Percentiles rank a stretch among this genome's conserved stretches.
These are phyloP conservation scores for Dothistroma pini DNA, from an alignment of 2,329 filamentous ascomycete species.

Conservation along the genomic window DNA sequence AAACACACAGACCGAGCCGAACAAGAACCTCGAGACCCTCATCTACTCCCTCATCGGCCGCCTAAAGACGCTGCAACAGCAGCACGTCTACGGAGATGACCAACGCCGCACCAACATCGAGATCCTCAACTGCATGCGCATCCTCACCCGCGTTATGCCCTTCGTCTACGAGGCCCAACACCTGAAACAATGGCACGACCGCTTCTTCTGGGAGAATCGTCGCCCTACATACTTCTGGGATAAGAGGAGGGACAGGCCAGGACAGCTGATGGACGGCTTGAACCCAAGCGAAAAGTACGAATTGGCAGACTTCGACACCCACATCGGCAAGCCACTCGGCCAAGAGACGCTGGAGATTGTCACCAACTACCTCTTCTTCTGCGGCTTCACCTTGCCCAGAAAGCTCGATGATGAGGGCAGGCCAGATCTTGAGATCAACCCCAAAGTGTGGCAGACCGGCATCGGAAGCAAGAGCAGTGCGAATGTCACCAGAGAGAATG, in stretches of 20 bases:
- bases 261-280: slow-evolving; percentile 36
- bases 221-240: slow-evolving; percentile 29
- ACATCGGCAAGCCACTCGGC: slow-evolving; percentile 80
- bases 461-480: slow-evolving; percentile 91
- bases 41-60: slow-evolving; percentile 32
- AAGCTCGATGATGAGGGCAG: slow-evolving; percentile 26
- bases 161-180: slow-evolving; percentile 89
- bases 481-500: slow-evolving; percentile 83
- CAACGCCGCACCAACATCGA: slow-evolving; percentile 79
- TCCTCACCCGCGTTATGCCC: slow-evolving; percentile 83
- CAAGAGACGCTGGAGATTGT: slow-evolving; percentile 91
- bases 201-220: slow-evolving; percentile 74
- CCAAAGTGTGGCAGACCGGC: slow-evolving; percentile 96
- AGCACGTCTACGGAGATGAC: slow-evolving; percentile 44
- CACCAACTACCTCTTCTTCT: slow-evolving; percentile 85
- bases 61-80: slow-evolving; percentile 23
- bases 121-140: slow-evolving; percentile 90
- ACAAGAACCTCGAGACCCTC: slow-evolving; percentile 34
- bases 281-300: slow-evolving; percentile 50
- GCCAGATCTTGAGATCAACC: slow-evolving; percentile 61
- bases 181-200: slow-evolving; percentile 80
- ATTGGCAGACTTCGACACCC: slow-evolving; percentile 45
- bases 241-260: slow-evolving; percentile 23
- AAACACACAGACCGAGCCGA: slow-evolving; percentile 51
- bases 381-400: slow-evolving; percentile 75